Percentiles rank a stretch among this genome's conserved stretches.
Evolutionary conservation across 2,329 filamentous ascomycete genomes (phyloP).

Genomic region (Xylogone sp.): DNA sequence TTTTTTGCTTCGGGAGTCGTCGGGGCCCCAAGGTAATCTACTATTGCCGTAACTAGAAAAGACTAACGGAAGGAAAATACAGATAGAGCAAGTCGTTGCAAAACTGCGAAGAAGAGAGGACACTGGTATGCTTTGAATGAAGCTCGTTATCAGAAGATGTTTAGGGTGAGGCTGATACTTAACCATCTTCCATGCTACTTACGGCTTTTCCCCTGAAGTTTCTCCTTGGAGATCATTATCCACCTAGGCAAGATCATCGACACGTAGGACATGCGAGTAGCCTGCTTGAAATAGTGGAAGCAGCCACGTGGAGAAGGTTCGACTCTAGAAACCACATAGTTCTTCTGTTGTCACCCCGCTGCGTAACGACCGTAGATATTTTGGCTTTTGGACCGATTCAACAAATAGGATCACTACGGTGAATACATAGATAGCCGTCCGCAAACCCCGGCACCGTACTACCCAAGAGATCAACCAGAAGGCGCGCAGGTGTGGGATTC

Average conservation of each 20-base stretch:
- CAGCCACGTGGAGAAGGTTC: background rate
- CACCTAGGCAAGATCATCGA: background rate
- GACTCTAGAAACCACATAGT: background rate
- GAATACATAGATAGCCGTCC: background rate
- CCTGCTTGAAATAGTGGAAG: background rate
- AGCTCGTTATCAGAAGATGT: background rate
- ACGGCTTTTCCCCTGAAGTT: background rate
- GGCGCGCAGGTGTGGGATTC: background rate
- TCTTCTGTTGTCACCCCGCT: constrained; percentile 2
- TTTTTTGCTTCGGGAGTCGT: constrained; percentile 18
- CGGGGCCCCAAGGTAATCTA: constrained; percentile 6
- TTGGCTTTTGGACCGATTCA: background rate
- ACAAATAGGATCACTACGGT: background rate
- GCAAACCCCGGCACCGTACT: background rate
- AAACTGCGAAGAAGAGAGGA: background rate
- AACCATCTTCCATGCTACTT: background rate
- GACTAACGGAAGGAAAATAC: constrained; percentile 33
- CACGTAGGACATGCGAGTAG: background rate
- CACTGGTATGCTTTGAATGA: background rate
- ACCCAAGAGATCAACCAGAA: background rate
- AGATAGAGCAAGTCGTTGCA: background rate
- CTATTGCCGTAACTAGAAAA: constrained; percentile 25
- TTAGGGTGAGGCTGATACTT: background rate
- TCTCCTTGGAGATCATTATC: background rate
- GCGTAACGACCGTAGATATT: background rate